A percentile compares a stretch with the other conserved stretches of the same genome.
phyloP scores from a whole-genome alignment of 2,329 filamentous ascomycete genomes.

The Colletotrichum echinochloae region DNA sequence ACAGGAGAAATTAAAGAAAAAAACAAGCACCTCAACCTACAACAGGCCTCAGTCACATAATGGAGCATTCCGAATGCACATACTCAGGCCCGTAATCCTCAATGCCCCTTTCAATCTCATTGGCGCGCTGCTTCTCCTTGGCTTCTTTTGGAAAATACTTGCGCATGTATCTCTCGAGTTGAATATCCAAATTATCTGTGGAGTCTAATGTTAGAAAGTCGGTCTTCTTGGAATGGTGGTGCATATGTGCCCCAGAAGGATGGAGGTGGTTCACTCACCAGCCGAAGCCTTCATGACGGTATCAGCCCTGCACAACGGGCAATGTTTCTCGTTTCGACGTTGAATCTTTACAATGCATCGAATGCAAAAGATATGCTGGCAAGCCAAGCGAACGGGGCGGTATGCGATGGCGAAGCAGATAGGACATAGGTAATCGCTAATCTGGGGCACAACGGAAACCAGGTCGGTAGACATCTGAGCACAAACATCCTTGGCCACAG shows the following conservation, averaged over 20 bases:
- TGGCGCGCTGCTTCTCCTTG: conserved; percentile 75
- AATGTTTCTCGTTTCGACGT: conserved; percentile 73
- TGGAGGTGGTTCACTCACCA: conserved; percentile 56
- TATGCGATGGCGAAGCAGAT: conserved; percentile 85
- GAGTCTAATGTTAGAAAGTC: not conserved
- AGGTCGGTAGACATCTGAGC: conserved; percentile 79
- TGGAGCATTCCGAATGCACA: conserved; percentile 66
- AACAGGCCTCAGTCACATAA: conserved; percentile 63
- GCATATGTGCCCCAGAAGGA: not conserved
- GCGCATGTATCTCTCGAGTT: conserved; percentile 76
- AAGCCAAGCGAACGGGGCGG: conserved; percentile 81
- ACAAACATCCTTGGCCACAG: conserved; percentile 81
- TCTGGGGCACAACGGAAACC: conserved; percentile 78
- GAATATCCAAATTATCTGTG: conserved; percentile 75
- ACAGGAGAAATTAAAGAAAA: conserved; percentile 1
- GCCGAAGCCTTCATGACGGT: conserved; percentile 78
- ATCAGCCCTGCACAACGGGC: conserved; percentile 80
- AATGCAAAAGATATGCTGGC: conserved; percentile 85
- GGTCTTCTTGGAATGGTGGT: too few species aligned
- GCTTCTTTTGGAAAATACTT: conserved; percentile 81
- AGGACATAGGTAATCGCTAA: conserved; percentile 88
- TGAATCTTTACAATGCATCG: conserved; percentile 86
- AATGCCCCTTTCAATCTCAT: conserved; percentile 79
- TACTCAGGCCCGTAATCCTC: conserved; percentile 79
- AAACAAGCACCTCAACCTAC: not conserved